Evolutionary conservation across 805 yeast species (phyloP), one percentile per base, ranked within the genome.

Genomic region (Candida hispaniensis): DNA sequence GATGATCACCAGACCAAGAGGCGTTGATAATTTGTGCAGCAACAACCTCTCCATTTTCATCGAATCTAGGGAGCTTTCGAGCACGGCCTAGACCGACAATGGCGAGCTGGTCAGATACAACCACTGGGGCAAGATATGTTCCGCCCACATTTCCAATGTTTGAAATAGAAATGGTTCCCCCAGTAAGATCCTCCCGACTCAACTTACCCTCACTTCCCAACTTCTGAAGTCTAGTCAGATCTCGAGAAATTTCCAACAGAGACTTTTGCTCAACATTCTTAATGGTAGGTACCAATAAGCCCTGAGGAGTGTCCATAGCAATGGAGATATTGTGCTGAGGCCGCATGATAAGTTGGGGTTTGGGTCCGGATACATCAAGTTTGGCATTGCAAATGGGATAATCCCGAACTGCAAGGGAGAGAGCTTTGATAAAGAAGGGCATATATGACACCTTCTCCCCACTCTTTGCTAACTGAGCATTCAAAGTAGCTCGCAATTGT

Each of bases 71-170:
- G 24, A 53, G 29, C 30, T 39, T 44, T 26, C 44, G 38, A 13
- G 55, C 42, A 25, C 39, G 38, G 10, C 59, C 59, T 2, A 54
- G 38, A 4, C 56, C 59, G 14, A 52, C 51, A 39, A 54, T 54
- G 13, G 56, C 55, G 11, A 54, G 56, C 36, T 54, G 53, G 11
- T 43, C 33, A 18, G 51, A 48, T 2, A 54, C 58, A 40, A 54
- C 49, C 2, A 54, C 56, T 3, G 59, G 59, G 3, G 46, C 52
- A 6, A 54, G 47, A 26, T 52, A 54, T n/a, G 56, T 54, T 5
- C 59, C 59, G 13, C 58, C 59, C 2, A 51, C 48, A 17, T 47
- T 45, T 15, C 59, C 59, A 40, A 54, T 54, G 41, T 54, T 54
- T 24, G 56, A 51, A 11, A 54, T 40, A 5, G 57, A 46, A 26